Evolutionary conservation across 2,329 filamentous ascomycete genomes (phyloP).

Genomic region (Xylariomycetidae sp.): DNA sequence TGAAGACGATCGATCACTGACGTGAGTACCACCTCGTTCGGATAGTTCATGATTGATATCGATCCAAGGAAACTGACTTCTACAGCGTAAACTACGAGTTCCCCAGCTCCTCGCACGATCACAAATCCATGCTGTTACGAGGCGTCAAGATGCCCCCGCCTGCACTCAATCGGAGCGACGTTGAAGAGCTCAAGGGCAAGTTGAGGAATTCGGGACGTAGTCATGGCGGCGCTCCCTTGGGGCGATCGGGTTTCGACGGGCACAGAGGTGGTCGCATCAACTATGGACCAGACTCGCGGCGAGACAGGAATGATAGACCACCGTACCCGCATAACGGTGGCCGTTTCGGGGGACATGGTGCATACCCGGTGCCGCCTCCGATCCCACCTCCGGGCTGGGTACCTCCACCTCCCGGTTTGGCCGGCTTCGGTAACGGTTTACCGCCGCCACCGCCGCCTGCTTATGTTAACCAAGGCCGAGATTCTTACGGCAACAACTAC

Average conservation of each 20-base stretch:
- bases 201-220: slow-evolving; percentile 60
- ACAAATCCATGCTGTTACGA: slow-evolving; percentile 91
- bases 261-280: slow-evolving; percentile 26
- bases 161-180: slow-evolving; percentile 68
- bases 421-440: slow-evolving; percentile 30
- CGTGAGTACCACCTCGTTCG: slow-evolving; percentile 45
- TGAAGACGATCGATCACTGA: slow-evolving; percentile 81
- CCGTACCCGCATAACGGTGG: slow-evolving; percentile 41
- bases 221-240: slow-evolving; percentile 61
- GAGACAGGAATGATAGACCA: slow-evolving; percentile 16
- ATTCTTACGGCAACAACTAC: slow-evolving; percentile 18
- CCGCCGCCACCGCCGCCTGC: slow-evolving; percentile 34
- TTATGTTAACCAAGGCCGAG: slow-evolving; percentile 15
- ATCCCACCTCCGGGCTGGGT: slow-evolving; percentile 27
- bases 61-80: slow-evolving; percentile 27
- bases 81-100: slow-evolving; percentile 78
- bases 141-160: slow-evolving; percentile 69
- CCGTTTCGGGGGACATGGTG: slow-evolving; percentile 24
- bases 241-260: slow-evolving; percentile 22
- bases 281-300: slow-evolving; percentile 26
- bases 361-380: slow-evolving; percentile 22
- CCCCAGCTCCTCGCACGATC: slow-evolving; percentile 62
- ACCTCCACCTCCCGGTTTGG: slow-evolving; percentile 33
- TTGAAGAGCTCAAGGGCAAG: slow-evolving; percentile 64
- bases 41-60: slow-evolving; percentile 1